phyloP scores from a whole-genome alignment of 441 rosid species.

The Geranium incanum region DNA sequence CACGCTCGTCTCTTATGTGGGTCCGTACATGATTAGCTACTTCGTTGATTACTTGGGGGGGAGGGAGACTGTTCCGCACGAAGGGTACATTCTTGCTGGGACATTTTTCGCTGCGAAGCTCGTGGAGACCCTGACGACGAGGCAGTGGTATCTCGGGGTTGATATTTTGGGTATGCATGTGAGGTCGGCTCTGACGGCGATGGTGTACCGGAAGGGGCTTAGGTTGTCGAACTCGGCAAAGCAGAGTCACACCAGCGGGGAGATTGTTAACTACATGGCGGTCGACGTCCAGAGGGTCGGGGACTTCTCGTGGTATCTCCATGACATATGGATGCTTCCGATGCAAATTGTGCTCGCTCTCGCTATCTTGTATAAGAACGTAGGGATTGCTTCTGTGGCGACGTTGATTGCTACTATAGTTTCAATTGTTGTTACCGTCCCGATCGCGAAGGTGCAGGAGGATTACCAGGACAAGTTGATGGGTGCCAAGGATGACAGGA shows the following conservation, averaged over 20 bases:
- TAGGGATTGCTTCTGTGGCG: constrained; percentile 88
- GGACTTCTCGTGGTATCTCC: constrained; percentile 96
- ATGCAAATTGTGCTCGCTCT: constrained; percentile 93
- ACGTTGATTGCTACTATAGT: constrained; percentile 80
- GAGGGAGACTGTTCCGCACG: constrained; percentile 69
- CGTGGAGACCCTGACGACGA: constrained; percentile 77
- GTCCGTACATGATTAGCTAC: constrained; percentile 93
- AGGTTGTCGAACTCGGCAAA: constrained; percentile 78
- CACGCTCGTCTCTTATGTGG: constrained; percentile 89
- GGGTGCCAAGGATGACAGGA: constrained; percentile 98
- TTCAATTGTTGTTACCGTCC: constrained; percentile 76
- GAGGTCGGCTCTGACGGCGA: constrained; percentile 92
- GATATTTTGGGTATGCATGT: constrained; percentile 99
- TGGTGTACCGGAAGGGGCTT: constrained; percentile 88
- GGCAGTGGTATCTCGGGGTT: constrained; percentile 99
- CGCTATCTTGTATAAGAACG: constrained; percentile 82
- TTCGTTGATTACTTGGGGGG: constrained; percentile 95
- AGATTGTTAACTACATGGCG: constrained; percentile 97
- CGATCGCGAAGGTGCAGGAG: constrained; percentile 85
- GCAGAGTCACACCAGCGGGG: constrained; percentile 91
- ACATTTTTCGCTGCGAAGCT: constrained; percentile 87
- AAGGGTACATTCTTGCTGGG: constrained; percentile 93
- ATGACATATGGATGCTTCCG: constrained; percentile 99
- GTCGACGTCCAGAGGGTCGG: constrained; percentile 97
- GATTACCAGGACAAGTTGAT: constrained; percentile 91